Evolutionary conservation across 75 land plant genomes (phyloP), one percentile per base, ranked within the genome.

Genomic region (Pinus tabuliformis): DNA sequence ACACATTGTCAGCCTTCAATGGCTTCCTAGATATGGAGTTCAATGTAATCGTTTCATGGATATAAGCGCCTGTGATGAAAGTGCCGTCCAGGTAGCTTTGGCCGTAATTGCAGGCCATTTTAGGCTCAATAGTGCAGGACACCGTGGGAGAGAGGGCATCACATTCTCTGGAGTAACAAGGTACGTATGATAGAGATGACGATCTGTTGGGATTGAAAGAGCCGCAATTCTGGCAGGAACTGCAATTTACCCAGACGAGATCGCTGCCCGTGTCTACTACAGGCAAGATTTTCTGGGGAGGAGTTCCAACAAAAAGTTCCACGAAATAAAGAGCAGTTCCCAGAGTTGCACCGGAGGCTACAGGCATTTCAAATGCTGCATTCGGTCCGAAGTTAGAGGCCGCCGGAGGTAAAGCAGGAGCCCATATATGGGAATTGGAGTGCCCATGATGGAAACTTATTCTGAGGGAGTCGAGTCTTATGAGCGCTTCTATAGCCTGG

Each of bases 241-340:
- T 16, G 79, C 92, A 90, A 17, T 80, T 89, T 59, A 88, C 82
- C 94, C 94, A 92, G 20, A 89, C 83, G 18, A 92, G 84, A 73
- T 90, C 94, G 78, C 90, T 88, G 28, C 94, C 94, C 4, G 94
- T 90, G 81, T 92, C 94, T 14, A 75, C 85, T 12, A 90, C 73
- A 59, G 86, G 80, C 7, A 65, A 22, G 80, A 84, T 78, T 58
- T 61, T 73, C 86, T 86, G 86, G 56, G 88, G 71, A 24, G 94
- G 92, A 5, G 92, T 88, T 8, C 94, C 94, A 0, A 92, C 63
- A n/a, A 63, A 81, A 56, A 92, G 56, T 70, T 62, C 58, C 9
- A 85, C 86, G 80, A 90, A 83, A 79, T 90, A 91, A 81, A 86
- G 84, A 16, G 91, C 91, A 3, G 76, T 57, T 12, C 88, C 84